Evolutionary conservation across 2,329 filamentous ascomycete species (phyloP), one percentile per base, ranked within the genome.

Genomic region (Cladophialophora yegresii): DNA sequence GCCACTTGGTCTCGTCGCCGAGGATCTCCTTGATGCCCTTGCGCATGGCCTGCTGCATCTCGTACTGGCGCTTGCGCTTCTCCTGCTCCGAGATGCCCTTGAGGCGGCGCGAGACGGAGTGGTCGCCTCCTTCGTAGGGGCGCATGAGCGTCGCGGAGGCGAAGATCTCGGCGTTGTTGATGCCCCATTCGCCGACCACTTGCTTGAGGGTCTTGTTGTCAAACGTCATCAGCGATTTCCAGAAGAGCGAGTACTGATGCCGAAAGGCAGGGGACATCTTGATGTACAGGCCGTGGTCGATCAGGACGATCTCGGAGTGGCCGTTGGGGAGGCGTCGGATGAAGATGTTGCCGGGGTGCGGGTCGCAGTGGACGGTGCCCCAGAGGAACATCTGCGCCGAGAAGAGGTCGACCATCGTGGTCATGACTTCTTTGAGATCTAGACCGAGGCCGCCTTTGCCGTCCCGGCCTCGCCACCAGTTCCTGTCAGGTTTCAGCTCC

Each of bases 361-460:
- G 95, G 75, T 99, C 95, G 78, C 93, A 97, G 80, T 99, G 93
- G 0, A 98, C 91, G 50, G 91, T 85, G 12, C 95, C 95, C 91
- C 92, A 98, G 69, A 96, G 89, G 81, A 97, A 99, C 84, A 98
- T 98, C 75, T 98, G 93, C 2, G 92, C 93, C n/a, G 89, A 91
- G 81, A 98, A 99, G 36, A 98, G 84, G 75, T 97, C 93, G 56
- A 97, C 86, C 87, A 98, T 97, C 33, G 92, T 97, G 5, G 89
- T 90, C 95, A 98, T 98, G 64, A 97, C 92, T 64, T 93, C 89
- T 73, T 90, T 90, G 32, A 92, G 82, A 7, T 86, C 87, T 2
- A 99, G 81, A 0, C 95, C 95, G 0, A 98, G 85, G 0, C 95
- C 95, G 56, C 93, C 93, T 66, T 85, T 87, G 28, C 86, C 85